phyloP scores from a whole-genome alignment of 352 stramenopile species.

The Globisporangium cystogenes region DNA sequence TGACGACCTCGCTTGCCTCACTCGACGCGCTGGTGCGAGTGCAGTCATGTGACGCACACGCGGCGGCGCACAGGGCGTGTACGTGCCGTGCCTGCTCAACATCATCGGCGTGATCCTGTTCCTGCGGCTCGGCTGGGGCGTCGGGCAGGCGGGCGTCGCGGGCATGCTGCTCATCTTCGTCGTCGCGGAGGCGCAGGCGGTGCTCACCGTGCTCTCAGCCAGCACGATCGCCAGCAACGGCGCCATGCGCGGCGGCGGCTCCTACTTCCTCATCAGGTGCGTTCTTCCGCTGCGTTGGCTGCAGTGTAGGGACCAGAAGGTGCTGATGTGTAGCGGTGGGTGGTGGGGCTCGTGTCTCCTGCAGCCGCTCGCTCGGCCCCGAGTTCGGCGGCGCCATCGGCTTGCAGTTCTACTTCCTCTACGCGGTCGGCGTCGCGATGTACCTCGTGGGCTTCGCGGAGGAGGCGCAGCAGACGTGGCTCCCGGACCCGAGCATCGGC shows the following conservation, averaged over 20 bases:
- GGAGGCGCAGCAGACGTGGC: conserved; percentile 51
- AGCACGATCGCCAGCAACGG: conserved; percentile 88
- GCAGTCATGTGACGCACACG: not conserved
- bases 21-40: too few relatives aligned
- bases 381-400: conserved; percentile 88
- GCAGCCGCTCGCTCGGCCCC: conserved; percentile 59
- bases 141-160: conserved; percentile 74
- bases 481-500: conserved; percentile 25
- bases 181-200: conserved; percentile 45
- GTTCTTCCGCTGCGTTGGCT: not conserved
- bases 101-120: conserved; percentile 91
- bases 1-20: not conserved
- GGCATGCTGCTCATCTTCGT: conserved; percentile 75
- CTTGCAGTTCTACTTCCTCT: conserved; percentile 88
- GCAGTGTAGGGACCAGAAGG: too few relatives aligned
- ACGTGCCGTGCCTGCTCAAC: conserved; percentile 86
- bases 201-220: conserved; percentile 75
- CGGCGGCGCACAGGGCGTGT: conserved; percentile 44
- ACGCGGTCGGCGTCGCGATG: conserved; percentile 63
- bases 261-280: conserved; percentile 54
- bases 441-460: conserved; percentile 81
- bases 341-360: not conserved
- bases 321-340: not conserved
- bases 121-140: conserved; percentile 79
- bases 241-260: conserved; percentile 59